Evolutionary conservation across 306 rosid species (phyloP).

Genomic region (Fragaria nilgerrensis): DNA sequence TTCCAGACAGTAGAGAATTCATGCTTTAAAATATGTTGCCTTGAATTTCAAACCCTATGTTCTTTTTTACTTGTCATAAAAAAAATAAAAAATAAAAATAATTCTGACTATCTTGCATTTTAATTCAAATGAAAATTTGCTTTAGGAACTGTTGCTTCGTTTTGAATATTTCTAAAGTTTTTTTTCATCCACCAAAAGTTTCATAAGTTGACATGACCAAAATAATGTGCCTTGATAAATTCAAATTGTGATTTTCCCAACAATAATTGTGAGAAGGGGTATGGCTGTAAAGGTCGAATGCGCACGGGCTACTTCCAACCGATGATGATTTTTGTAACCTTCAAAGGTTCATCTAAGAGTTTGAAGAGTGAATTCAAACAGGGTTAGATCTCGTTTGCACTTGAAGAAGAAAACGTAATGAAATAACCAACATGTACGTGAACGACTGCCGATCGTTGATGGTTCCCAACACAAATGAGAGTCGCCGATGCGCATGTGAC

Average conservation of each 20-base stretch:
- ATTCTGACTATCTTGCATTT: neutral
- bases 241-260: neutral
- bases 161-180: neutral
- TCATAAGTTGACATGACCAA: neutral
- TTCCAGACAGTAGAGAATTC: neutral
- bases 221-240: neutral
- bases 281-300: neutral
- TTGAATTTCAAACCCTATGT: neutral
- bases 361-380: neutral
- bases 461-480: neutral
- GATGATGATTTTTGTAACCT: neutral
- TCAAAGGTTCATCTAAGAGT: neutral
- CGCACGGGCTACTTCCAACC: neutral
- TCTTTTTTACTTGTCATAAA: neutral
- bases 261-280: neutral
- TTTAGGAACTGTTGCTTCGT: neutral
- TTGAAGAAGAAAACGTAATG: neutral
- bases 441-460: fast-evolving
- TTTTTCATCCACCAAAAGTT: neutral
- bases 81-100: too few relatives aligned
- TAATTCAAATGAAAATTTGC: neutral
- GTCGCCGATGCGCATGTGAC: too few relatives aligned
- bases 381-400: neutral
- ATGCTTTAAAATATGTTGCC: neutral
- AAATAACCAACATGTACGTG: too few relatives aligned